Conservation (phyloP, 495 filamentous ascomycete genomes). For the Pseudomonodictys pantanalensis region DNA sequence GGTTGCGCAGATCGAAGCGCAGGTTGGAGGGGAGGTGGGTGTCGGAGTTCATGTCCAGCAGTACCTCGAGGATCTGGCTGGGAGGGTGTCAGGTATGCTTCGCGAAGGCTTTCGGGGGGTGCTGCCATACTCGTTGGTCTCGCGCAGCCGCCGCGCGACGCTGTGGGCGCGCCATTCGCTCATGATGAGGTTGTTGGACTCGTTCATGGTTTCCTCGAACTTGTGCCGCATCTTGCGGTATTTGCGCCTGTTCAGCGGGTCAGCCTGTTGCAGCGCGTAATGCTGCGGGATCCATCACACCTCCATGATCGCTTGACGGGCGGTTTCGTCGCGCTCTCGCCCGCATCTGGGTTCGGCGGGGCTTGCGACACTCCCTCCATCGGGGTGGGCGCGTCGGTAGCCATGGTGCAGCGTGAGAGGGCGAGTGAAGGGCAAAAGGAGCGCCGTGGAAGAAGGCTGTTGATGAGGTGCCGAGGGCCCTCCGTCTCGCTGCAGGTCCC, state of each 20-base stretch:
- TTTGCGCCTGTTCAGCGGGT: constrained; percentile 50
- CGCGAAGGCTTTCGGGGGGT: background rate
- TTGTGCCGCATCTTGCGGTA: constrained; percentile 86
- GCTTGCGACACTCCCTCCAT: constrained; percentile 6
- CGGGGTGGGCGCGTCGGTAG: constrained; percentile 12
- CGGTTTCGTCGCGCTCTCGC: constrained; percentile 16
- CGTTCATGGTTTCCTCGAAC: constrained; percentile 79
- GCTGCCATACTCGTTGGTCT: constrained; percentile 75
- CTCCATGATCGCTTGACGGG: constrained; percentile 35
- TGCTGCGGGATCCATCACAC: constrained; percentile 6
- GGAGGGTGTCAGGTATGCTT: background rate
- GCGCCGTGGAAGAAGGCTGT: background rate
- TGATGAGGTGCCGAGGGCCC: background rate
- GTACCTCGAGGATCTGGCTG: constrained; percentile 51
- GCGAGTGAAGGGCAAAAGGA: background rate
- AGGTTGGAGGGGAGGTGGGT: constrained; percentile 68
- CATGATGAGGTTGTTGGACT: constrained; percentile 71
- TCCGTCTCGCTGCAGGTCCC: background rate
- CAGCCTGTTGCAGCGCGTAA: background rate
- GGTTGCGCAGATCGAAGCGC: constrained; percentile 57
- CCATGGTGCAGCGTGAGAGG: constrained; percentile 15
- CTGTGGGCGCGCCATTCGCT: constrained; percentile 74
- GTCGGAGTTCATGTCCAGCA: constrained; percentile 82
- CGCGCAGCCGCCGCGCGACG: constrained; percentile 72
- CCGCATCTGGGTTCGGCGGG: constrained; percentile 2